Conservation (phyloP, 2,329 filamentous ascomycete genomes). For the Diaporthe ilicicola region DNA sequence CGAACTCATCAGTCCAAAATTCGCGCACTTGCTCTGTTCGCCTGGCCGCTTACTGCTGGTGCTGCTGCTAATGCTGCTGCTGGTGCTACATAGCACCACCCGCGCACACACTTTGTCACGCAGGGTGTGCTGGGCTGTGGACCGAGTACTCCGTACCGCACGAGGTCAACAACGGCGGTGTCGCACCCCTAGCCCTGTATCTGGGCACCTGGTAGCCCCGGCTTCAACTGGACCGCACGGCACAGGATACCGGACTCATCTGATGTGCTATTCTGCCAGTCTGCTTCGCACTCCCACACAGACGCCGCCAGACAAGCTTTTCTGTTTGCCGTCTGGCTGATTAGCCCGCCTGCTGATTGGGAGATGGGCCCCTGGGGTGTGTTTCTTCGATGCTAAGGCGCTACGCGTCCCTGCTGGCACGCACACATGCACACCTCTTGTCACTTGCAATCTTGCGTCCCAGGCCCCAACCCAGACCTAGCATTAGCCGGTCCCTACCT, state of each 20-base stretch:
- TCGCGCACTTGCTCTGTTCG: constrained; percentile 24
- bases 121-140: no score
- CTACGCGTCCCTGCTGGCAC: neutral
- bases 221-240: neutral
- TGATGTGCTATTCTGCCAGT: neutral
- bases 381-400: neutral
- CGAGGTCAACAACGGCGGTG: neutral
- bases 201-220: neutral
- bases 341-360: constrained; percentile 24
- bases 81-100: neutral
- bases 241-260: neutral
- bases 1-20: constrained; percentile 27
- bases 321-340: constrained; percentile 13
- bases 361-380: neutral
- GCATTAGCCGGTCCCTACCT: constrained; percentile 16
- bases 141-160: no score
- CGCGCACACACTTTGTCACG: no score
- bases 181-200: constrained; percentile 3
- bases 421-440: neutral
- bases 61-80: neutral
- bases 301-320: constrained; percentile 28
- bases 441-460: constrained; percentile 28
- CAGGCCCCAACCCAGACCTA: neutral
- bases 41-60: neutral
- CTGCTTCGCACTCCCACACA: neutral